Evolutionary conservation across 2,329 filamentous ascomycete genomes (phyloP), one percentile per base, ranked within the genome.

Genomic region (Phialophora macrospora): DNA sequence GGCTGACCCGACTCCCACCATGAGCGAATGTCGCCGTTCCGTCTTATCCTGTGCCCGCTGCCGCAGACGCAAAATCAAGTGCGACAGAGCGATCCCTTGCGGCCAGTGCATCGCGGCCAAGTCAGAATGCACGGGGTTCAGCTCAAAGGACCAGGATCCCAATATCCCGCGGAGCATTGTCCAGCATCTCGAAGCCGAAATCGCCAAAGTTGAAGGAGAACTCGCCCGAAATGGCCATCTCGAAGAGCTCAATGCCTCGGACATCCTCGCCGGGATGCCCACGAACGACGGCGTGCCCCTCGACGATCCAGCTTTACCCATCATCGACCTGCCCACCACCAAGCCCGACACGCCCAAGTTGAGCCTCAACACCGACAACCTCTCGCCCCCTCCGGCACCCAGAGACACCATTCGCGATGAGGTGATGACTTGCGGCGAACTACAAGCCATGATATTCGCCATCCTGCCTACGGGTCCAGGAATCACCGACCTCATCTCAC

Each of bases 181-280:
- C 22, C 74, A 76, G 65, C 72, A 74, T 68, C 70, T 77, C 2
- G 75, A 76, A 63, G 68, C 73, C 14, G 75, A 77, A 68, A 76
- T 77, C 65, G 75, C 75, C 20, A 72, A 73, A 12, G 68, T 77
- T 17, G 75, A 77, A 66, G 72, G 70, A 17, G 74, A 74, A 49
- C 70, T 75, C 52, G 67, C 73, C 3, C 61, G 72, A 30, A 72
- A 73, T 66, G 74, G 67, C 57, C 72, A 72, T 48, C 65, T 72
- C 46, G 72, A 72, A 62, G 70, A 71, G 61, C 60, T 68, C 56
- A 70, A 70, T 63, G 70, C 70, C 26, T 72, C 71, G 14, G 69
- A 70, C 67, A 70, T 73, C 59, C 54, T 72, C 41, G 72, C 68
- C 14, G 72, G 72, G 2, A 73, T 73, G 72, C 72, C 72, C 4